Percentiles rank a stretch among this genome's conserved stretches.
phyloP scores from a whole-genome alignment of 768 basidiomycete species.

The Boletus fagicola region DNA sequence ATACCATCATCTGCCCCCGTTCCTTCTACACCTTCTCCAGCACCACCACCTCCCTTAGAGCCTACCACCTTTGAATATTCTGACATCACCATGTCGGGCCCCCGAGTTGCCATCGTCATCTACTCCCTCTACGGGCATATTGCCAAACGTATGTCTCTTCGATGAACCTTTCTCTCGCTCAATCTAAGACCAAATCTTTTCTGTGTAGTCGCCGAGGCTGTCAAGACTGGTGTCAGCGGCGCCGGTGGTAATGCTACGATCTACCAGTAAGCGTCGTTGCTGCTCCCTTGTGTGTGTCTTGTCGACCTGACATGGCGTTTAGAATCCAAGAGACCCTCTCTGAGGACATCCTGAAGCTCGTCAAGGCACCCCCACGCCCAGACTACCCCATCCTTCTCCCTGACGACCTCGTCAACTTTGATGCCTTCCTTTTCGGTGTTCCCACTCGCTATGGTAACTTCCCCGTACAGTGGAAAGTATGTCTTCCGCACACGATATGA shows the following conservation, averaged over 20 bases:
- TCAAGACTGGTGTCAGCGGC: slow-evolving; percentile 40
- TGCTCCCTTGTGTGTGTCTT: background rate
- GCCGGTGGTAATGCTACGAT: slow-evolving; percentile 46
- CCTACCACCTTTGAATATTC: background rate
- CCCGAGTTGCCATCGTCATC: slow-evolving; percentile 46
- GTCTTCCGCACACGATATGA: slow-evolving; percentile 10
- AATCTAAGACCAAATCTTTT: background rate
- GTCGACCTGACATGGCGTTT: background rate
- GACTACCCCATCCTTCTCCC: slow-evolving; percentile 45
- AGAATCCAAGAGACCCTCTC: slow-evolving; percentile 84
- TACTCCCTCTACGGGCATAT: slow-evolving; percentile 54
- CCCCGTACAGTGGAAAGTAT: slow-evolving; percentile 57
- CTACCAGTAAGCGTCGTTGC: slow-evolving; percentile 40
- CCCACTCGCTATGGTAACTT: slow-evolving; percentile 49
- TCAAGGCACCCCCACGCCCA: slow-evolving; percentile 71
- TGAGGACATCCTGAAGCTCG: slow-evolving; percentile 60
- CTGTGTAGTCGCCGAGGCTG: slow-evolving; percentile 31
- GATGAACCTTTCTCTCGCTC: background rate
- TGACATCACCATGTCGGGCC: slow-evolving; percentile 20
- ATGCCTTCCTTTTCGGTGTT: slow-evolving; percentile 46
- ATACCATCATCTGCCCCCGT: slow-evolving; percentile 4
- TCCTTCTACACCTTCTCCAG: slow-evolving; percentile 2
- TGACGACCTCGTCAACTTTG: slow-evolving; percentile 33
- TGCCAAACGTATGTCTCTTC: slow-evolving; percentile 37
- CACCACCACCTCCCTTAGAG: background rate